Evolutionary conservation across 1,284 basidiomycete species (phyloP).

Genomic region (Leccinum laetum): DNA sequence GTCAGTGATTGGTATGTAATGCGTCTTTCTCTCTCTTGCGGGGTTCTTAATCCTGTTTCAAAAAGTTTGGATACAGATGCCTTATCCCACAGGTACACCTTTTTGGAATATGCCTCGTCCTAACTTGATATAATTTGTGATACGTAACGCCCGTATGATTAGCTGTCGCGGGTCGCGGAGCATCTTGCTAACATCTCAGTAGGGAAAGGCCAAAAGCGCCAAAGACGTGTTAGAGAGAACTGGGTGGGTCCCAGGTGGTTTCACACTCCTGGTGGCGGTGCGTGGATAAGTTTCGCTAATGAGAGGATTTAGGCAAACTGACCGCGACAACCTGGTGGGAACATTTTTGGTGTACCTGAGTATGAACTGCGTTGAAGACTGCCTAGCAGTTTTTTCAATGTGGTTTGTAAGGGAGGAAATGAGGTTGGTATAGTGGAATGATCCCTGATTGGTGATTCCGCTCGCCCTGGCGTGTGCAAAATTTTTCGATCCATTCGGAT

Average conservation of each 20-base stretch:
- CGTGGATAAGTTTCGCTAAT: slow-evolving; percentile 23
- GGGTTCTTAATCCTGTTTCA: neutral
- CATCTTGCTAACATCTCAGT: slow-evolving; percentile 13
- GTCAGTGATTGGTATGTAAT: slow-evolving; percentile 60
- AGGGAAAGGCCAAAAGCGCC: slow-evolving; percentile 54
- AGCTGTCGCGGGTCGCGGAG: neutral
- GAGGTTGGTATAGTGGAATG: slow-evolving; percentile 50
- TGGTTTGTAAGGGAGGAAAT: slow-evolving; percentile 10
- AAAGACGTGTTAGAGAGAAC: slow-evolving; percentile 55
- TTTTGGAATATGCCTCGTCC: slow-evolving; percentile 55
- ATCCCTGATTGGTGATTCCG: slow-evolving; percentile 39
- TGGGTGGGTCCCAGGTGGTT: slow-evolving; percentile 63
- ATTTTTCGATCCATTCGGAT: slow-evolving; percentile 55
- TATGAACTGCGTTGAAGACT: slow-evolving; percentile 65
- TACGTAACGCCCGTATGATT: slow-evolving; percentile 63
- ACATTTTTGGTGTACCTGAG: slow-evolving; percentile 71
- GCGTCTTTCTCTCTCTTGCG: neutral
- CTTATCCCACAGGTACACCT: slow-evolving; percentile 72
- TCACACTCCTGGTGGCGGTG: slow-evolving; percentile 56
- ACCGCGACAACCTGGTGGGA: slow-evolving; percentile 47
- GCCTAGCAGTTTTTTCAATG: slow-evolving; percentile 40
- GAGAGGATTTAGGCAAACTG: slow-evolving; percentile 3
- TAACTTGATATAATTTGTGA: slow-evolving; percentile 49
- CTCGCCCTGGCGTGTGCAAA: slow-evolving; percentile 31
- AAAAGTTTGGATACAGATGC: slow-evolving; percentile 71